A percentile compares a stretch with the other conserved stretches of the same genome.
Conservation (phyloP, 805 yeast genomes). For the Blastobotrys terrestris region DNA sequence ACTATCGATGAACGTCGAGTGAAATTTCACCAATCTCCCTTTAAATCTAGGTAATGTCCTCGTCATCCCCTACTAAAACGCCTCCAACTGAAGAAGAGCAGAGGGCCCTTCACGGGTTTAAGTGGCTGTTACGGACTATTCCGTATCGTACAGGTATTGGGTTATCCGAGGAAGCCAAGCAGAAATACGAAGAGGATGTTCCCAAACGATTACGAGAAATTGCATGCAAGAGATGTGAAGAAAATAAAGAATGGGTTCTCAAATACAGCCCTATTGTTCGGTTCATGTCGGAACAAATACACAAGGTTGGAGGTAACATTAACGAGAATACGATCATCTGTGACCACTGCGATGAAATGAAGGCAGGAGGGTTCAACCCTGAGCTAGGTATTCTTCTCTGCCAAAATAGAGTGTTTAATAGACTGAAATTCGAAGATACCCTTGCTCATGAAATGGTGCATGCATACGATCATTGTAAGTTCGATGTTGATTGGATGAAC, state of each 20-base stretch:
- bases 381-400: slow-evolving; percentile 81
- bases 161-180: slow-evolving; percentile 43
- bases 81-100: no score
- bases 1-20: no score
- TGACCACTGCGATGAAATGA: slow-evolving; percentile 73
- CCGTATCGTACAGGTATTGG: slow-evolving; percentile 70
- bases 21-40: no score
- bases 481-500: slow-evolving; percentile 79
- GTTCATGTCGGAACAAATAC: slow-evolving; percentile 81
- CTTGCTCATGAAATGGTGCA: slow-evolving; percentile 90
- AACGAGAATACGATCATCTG: slow-evolving; percentile 56
- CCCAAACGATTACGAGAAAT: slow-evolving; percentile 38
- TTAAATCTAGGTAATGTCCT: no score
- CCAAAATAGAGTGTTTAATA: slow-evolving; percentile 68
- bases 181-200: slow-evolving; percentile 36
- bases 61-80: no score
- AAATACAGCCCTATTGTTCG: slow-evolving; percentile 68
- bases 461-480: slow-evolving; percentile 84
- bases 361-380: slow-evolving; percentile 92
- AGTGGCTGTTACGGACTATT: slow-evolving; percentile 76
- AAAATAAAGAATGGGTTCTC: slow-evolving; percentile 74
- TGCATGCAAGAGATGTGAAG: slow-evolving; percentile 66
- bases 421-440: slow-evolving; percentile 84
- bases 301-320: slow-evolving; percentile 53
- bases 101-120: slow-evolving; percentile 35